Conservation (phyloP, 192 early-diverging fungal genomes). For the Entomortierella parvispora region DNA sequence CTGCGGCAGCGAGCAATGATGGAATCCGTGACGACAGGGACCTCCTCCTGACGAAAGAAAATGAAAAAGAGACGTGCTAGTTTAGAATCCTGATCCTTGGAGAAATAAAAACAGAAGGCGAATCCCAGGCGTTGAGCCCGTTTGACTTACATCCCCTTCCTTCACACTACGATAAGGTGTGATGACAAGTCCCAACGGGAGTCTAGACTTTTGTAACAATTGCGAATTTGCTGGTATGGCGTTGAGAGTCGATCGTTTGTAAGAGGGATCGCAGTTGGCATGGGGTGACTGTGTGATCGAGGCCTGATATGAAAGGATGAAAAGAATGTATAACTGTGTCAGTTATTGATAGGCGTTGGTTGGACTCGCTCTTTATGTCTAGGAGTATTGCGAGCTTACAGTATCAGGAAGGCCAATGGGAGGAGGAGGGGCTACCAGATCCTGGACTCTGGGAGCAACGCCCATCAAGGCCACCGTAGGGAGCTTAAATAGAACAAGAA, state of each 20-base stretch:
- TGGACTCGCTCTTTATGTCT: too few species aligned
- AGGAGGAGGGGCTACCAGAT: slow-evolving; percentile 52
- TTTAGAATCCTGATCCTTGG: too few species aligned
- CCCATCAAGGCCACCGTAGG: slow-evolving; percentile 59
- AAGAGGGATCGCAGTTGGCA: slow-evolving; percentile 75
- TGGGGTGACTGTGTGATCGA: slow-evolving; percentile 62
- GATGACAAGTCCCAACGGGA: slow-evolving; percentile 88
- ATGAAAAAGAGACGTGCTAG: too few species aligned
- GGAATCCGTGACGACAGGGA: slow-evolving; percentile 85
- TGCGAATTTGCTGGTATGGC: slow-evolving; percentile 82
- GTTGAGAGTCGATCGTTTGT: slow-evolving; percentile 92
- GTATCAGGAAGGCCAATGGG: slow-evolving; percentile 58
- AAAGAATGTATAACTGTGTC: too few species aligned
- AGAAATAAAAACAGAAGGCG: not conserved
- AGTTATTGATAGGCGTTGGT: too few species aligned
- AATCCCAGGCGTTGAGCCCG: not conserved
- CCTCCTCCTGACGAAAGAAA: slow-evolving; percentile 55
- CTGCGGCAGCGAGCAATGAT: slow-evolving; percentile 92
- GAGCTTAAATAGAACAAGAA: slow-evolving; percentile 9
- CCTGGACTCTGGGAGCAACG: slow-evolving; percentile 50
- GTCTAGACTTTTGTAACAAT: slow-evolving; percentile 83
- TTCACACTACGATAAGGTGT: slow-evolving; percentile 83
- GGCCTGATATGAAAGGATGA: slow-evolving; percentile 18
- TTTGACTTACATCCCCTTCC: slow-evolving; percentile 69
- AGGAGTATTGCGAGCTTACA: too few species aligned